A percentile compares a stretch with the other conserved stretches of the same genome.
phyloP scores from a whole-genome alignment of 192 early-diverging fungal species.

The Lunasporangiospora selenospora region DNA sequence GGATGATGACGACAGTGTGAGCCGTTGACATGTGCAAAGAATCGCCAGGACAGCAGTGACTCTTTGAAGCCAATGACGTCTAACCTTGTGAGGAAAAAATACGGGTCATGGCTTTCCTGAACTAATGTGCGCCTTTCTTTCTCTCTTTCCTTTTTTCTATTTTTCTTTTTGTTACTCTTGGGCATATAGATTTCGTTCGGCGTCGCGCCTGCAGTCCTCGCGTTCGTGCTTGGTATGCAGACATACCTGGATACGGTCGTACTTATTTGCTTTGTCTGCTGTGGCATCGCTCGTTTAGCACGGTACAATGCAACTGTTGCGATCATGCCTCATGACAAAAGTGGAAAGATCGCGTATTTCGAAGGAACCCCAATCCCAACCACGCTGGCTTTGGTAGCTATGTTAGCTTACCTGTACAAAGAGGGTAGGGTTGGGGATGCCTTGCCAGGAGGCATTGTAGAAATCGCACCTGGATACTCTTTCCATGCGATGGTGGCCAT shows the following conservation, averaged over 20 bases:
- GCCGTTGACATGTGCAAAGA: too few relatives aligned
- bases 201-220: constrained; percentile 84
- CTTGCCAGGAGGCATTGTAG: constrained; percentile 64
- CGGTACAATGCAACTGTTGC: constrained; percentile 92
- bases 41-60: too few relatives aligned
- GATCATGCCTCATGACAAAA: constrained; percentile 71
- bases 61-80: too few relatives aligned
- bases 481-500: constrained; percentile 82
- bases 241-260: constrained; percentile 78
- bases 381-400: constrained; percentile 68
- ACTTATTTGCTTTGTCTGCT: constrained; percentile 86
- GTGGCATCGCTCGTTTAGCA: constrained; percentile 85
- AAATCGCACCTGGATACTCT: constrained; percentile 66
- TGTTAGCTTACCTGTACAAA: constrained; percentile 66
- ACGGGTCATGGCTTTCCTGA: background rate
- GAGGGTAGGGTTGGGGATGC: constrained; percentile 61
- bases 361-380: constrained; percentile 94
- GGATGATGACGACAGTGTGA: too few relatives aligned
- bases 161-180: background rate
- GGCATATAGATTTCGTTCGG: constrained; percentile 73
- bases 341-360: constrained; percentile 84
- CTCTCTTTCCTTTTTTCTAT: background rate
- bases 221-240: constrained; percentile 86
- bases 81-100: constrained; percentile 7
- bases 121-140: background rate